Percentiles rank a stretch among this genome's conserved stretches.
phyloP scores from a whole-genome alignment of 805 yeast species.

The Debaryomyces prosopidis region DNA sequence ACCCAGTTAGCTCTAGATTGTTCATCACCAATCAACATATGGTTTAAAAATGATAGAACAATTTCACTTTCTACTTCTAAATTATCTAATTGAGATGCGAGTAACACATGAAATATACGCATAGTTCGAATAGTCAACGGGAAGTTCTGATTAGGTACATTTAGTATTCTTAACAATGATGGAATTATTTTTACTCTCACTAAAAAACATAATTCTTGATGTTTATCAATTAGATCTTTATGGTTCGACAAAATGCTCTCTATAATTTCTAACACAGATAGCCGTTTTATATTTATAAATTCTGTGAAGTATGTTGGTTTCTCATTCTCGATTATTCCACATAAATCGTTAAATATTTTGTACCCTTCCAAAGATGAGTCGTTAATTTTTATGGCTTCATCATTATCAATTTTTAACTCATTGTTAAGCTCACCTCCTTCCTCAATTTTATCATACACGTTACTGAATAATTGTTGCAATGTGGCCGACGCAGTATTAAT shows the following conservation, averaged over 20 bases:
- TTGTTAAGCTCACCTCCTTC: conserved; percentile 1
- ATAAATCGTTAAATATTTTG: conserved; percentile 69
- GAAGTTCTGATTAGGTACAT: conserved; percentile 55
- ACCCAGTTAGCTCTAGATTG: conserved; percentile 71
- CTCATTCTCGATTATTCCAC: conserved; percentile 62
- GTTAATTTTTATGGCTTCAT: conserved; percentile 42
- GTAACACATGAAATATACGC: conserved; percentile 63
- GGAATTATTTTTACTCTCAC: conserved; percentile 75
- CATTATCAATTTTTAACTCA: conserved; percentile 43
- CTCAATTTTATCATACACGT: conserved; percentile 67
- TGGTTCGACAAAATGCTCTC: conserved; percentile 78
- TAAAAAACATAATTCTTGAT: conserved; percentile 64
- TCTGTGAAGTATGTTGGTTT: conserved; percentile 52
- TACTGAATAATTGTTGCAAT: conserved; percentile 77
- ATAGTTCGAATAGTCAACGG: conserved; percentile 73
- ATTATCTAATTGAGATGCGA: conserved; percentile 55
- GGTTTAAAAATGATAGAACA: conserved; percentile 71
- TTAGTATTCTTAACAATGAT: conserved; percentile 63
- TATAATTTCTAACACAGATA: conserved; percentile 75
- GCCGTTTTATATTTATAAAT: conserved; percentile 55
- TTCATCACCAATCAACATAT: too few species aligned
- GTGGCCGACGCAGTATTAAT: conserved; percentile 92
- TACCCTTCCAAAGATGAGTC: conserved; percentile 68
- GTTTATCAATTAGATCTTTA: conserved; percentile 51
- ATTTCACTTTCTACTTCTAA: conserved; percentile 81